Evolutionary conservation across 148 eudicot genomes (phyloP), one percentile per base, ranked within the genome.

Genomic region (Fagopyrum homotropicum): DNA sequence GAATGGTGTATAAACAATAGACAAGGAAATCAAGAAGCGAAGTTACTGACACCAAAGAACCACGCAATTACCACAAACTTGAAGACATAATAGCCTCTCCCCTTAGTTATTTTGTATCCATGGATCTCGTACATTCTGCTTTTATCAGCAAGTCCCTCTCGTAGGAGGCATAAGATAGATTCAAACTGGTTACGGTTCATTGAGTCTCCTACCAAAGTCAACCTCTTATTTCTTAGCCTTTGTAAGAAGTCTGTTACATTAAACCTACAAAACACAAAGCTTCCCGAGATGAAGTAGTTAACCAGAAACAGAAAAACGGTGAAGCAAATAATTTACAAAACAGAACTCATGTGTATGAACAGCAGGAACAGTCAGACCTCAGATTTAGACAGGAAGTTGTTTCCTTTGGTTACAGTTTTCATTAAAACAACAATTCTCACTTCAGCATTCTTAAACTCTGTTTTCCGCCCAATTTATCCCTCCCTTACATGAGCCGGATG

Each of bases 161-260:
- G 86, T 52, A 95, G 88, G 78, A 95, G 82, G 73, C 98, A 95
- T 52, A 95, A 81, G 71, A 95, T 88, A 22, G 98, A 95, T 78
- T 95, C 98, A 78, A 90, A 95, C 84, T 95, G 96, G 83, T 95
- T 95, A 49, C 98, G 81, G 82, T 92, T 92, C 93, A 95, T 84
- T 7, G 98, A 95, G 81, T 95, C 98, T 76, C 98, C 98, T 54
- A 92, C 91, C 68, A 95, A 93, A 90, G 89, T 78, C 82, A 95
- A 80, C 79, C 87, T 84, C 84, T 90, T 92, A 75, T 93, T 92
- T 82, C 85, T 88, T 52, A 95, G 80, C 84, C 91, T 89, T 77
- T 74, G 82, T 88, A 95, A 83, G 69, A 95, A 92, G 83, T 92
- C 97, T 52, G 93, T 88, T 60, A 93, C 90, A 73, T 88, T 90